These are phyloP conservation scores for Fusarium duplospermum DNA, from an alignment of 2,329 filamentous ascomycete species.

Conservation along the genomic window DNA sequence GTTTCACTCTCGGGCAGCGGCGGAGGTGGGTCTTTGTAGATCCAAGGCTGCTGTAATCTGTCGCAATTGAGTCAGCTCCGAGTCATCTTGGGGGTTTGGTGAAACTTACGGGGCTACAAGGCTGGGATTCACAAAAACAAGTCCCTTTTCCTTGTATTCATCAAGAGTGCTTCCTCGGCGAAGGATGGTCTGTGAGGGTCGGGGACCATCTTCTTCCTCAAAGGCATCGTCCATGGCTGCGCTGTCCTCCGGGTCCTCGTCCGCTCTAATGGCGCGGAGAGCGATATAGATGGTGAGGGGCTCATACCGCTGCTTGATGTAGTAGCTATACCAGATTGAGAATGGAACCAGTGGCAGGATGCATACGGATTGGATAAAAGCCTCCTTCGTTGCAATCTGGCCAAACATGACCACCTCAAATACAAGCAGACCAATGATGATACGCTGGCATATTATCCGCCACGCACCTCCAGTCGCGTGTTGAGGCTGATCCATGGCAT, in stretches of 20 bases:
- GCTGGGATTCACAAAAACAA: conserved; percentile 82
- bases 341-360: conserved; percentile 81
- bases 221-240: conserved; percentile 53
- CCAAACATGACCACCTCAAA: conserved; percentile 94
- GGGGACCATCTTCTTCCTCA: conserved; percentile 53
- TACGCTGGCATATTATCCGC: conserved; percentile 95
- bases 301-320: conserved; percentile 83
- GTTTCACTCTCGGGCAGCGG: conserved; percentile 41
- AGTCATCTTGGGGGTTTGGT: background rate
- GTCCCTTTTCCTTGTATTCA: conserved; percentile 76
- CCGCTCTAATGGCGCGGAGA: conserved; percentile 80
- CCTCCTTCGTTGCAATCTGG: conserved; percentile 79
- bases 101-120: conserved; percentile 71
- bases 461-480: conserved; percentile 94
- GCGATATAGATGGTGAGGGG: conserved; percentile 94
- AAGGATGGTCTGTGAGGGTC: conserved; percentile 54
- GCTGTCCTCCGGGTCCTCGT: conserved; percentile 55
- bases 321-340: conserved; percentile 90
- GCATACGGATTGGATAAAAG: conserved; percentile 78
- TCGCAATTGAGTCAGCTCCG: conserved; percentile 23
- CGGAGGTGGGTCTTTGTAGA: conserved; percentile 68
- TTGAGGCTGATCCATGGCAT: conserved; percentile 97
- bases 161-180: conserved; percentile 75
- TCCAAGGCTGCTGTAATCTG: conserved; percentile 78
- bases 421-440: conserved; percentile 85